A percentile compares a stretch with the other conserved stretches of the same genome.
Evolutionary conservation across 805 yeast genomes (phyloP).

Genomic region (Myxozyma nipponensis): DNA sequence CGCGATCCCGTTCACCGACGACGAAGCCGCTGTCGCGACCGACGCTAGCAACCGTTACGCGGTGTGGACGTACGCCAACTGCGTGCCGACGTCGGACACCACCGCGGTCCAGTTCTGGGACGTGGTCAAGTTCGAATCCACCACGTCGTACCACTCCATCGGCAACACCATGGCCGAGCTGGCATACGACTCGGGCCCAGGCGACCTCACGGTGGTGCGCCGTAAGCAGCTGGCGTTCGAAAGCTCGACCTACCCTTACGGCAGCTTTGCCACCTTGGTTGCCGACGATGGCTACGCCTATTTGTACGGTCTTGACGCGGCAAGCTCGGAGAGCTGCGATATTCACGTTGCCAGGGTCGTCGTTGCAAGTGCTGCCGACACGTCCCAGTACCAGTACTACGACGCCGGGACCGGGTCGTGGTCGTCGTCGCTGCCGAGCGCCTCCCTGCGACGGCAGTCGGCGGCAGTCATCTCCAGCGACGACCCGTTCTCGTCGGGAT

Average conservation of each 20-base stretch:
- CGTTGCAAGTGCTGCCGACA: conserved; percentile 1
- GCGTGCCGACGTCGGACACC: conserved; percentile 11
- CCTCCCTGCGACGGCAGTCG: conserved; percentile 4
- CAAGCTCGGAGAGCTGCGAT: conserved; percentile 1
- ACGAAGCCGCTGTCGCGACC: conserved; percentile 3
- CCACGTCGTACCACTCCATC: neutral
- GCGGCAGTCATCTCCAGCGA: conserved; percentile 8
- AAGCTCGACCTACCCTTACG: conserved; percentile 4
- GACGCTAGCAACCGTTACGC: conserved; percentile 1
- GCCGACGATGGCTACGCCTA: conserved; percentile 10
- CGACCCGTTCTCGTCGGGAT: conserved; percentile 8
- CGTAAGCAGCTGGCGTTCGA: neutral
- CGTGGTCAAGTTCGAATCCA: conserved; percentile 1
- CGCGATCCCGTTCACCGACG: conserved; percentile 11
- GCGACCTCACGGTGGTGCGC: conserved; percentile 15
- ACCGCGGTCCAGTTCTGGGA: conserved; percentile 18
- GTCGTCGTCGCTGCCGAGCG: conserved; percentile 4
- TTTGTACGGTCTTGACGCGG: conserved; percentile 12
- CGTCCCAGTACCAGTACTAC: conserved; percentile 7
- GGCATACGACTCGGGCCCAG: conserved; percentile 3
- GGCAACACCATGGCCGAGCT: conserved; percentile 12
- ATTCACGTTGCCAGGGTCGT: conserved; percentile 14
- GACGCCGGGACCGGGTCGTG: conserved; percentile 11
- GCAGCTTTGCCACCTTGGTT: conserved; percentile 15
- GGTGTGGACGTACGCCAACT: conserved; percentile 18